Base-by-base conservation (phyloP, 768 basidiomycete species). In the Nidularia sp. region DNA sequence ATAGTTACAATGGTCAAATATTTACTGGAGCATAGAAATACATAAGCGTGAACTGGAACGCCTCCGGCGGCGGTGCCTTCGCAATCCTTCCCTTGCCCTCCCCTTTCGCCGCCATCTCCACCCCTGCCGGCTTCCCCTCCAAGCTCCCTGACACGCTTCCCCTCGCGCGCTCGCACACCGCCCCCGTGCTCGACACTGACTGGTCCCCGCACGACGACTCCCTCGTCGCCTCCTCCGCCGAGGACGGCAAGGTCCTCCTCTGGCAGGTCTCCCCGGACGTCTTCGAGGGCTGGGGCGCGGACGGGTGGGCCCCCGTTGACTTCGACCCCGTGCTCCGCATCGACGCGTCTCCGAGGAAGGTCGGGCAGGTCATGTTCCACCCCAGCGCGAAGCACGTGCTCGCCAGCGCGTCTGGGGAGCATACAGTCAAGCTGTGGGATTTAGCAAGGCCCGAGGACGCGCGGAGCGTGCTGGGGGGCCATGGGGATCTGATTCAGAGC, bases 121-220 rank as follows among this genome's bases (percentile, higher is more conserved):
- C 25, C 25, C 39, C 39, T 3, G 2, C 15, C 2, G 70, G 71
- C 45, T 71, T 95, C 61, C 83, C 86, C 5, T 75, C 79, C 65
- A 95, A 91, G 69, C 78, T 98, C 15, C 97, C 95, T 1, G 97
- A 99, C 65, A 83, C 88, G 56, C 77, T 98, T 39, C 97, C 97
- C 1, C 80, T 98, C 51, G 93, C 92, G 13, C 86, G 96, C 51
- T 90, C 87, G 32, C 88, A 91, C 67, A 85, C 86, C 1, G 88
- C 84, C 2, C 74, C 89, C 25, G 89, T 93, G 32, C 88, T 98
- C 35, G 96, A 98, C 70, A 98, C 96, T 0, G 91, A 90, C 63
- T 98, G 94, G 93, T 92, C 90, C 0, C 95, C 94, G 0, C 93
- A 96, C 66, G 86, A 94, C 62, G 96, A 98, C 70, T 75, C 80